These are phyloP conservation scores for Coleophoma crateriformis DNA, from an alignment of 2,329 filamentous ascomycete species.

Conservation along the genomic window DNA sequence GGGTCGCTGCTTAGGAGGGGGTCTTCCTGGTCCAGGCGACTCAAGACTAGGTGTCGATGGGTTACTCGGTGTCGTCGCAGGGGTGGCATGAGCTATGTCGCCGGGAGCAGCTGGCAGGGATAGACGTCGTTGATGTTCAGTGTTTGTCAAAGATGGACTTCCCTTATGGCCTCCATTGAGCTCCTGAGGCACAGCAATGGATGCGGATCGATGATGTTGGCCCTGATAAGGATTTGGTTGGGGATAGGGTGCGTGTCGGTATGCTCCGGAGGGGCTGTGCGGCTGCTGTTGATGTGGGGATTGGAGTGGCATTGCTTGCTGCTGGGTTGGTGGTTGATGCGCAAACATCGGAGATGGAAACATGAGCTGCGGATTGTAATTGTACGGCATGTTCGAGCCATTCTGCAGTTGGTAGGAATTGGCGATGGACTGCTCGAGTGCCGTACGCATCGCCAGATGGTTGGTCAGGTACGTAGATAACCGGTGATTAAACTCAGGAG, in stretches of 20 bases:
- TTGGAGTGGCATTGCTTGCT: neutral
- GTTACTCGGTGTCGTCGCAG: constrained; percentile 14
- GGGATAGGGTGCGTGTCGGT: constrained; percentile 37
- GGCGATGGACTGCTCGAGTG: constrained; percentile 37
- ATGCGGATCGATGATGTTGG: constrained; percentile 36
- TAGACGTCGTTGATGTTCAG: constrained; percentile 29
- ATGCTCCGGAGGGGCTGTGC: constrained; percentile 12
- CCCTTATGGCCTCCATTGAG: constrained; percentile 7
- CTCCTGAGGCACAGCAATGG: constrained; percentile 35
- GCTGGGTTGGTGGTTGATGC: constrained; percentile 18
- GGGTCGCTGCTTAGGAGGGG: constrained; percentile 16
- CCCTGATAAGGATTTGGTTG: constrained; percentile 25
- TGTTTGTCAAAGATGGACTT: neutral
- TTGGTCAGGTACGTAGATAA: constrained; percentile 45
- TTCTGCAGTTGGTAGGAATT: constrained; percentile 26
- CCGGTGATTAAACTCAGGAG: constrained; percentile 15
- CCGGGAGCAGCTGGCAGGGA: constrained; percentile 31
- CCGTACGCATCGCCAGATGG: constrained; percentile 49
- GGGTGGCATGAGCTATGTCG: constrained; percentile 2
- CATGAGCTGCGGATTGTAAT: constrained; percentile 21
- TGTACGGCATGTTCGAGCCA: neutral
- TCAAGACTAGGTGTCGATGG: constrained; percentile 7
- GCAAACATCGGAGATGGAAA: constrained; percentile 19
- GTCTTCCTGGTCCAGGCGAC: constrained; percentile 6
- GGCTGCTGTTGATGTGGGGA: constrained; percentile 5